A percentile compares a stretch with the other conserved stretches of the same genome.
phyloP scores from a whole-genome alignment of 2,329 filamentous ascomycete species.

The Shiraia bambusicola region DNA sequence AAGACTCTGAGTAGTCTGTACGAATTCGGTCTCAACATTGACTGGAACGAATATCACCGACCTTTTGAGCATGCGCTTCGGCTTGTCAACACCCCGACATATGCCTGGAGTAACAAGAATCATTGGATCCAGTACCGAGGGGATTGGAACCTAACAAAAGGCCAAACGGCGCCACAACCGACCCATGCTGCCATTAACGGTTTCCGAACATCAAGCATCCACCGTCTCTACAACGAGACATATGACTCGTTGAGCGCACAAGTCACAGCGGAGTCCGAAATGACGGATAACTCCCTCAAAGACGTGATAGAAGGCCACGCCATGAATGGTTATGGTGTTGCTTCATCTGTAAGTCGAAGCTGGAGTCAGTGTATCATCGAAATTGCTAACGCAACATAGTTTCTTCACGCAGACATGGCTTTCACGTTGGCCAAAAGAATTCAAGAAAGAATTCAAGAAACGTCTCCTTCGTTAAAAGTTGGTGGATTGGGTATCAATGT shows the following conservation, averaged over 20 bases:
- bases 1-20: background rate
- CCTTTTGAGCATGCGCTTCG: slow-evolving; percentile 50
- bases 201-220: too few species aligned
- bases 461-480: background rate
- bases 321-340: slow-evolving; percentile 20
- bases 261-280: background rate
- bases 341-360: slow-evolving; percentile 26
- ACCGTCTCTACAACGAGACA: too few species aligned
- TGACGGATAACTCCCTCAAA: background rate
- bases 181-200: too few species aligned
- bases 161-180: slow-evolving; percentile 3
- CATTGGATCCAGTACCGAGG: slow-evolving; percentile 43
- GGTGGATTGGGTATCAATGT: slow-evolving; percentile 16
- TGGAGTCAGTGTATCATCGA: slow-evolving; percentile 47
- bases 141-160: slow-evolving; percentile 34
- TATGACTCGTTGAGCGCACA: background rate
- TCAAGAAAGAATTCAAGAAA: slow-evolving; percentile 11
- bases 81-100: slow-evolving; percentile 56
- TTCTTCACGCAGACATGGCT: slow-evolving; percentile 38
- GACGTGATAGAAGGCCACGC: too few species aligned
- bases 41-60: slow-evolving; percentile 64
- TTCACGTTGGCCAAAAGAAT: slow-evolving; percentile 27
- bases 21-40: slow-evolving; percentile 53
- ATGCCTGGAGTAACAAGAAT: slow-evolving; percentile 37
- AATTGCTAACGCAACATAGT: slow-evolving; percentile 2